phyloP scores from a whole-genome alignment of 495 filamentous ascomycete genomes.

The Aspergillus kassunensis region DNA sequence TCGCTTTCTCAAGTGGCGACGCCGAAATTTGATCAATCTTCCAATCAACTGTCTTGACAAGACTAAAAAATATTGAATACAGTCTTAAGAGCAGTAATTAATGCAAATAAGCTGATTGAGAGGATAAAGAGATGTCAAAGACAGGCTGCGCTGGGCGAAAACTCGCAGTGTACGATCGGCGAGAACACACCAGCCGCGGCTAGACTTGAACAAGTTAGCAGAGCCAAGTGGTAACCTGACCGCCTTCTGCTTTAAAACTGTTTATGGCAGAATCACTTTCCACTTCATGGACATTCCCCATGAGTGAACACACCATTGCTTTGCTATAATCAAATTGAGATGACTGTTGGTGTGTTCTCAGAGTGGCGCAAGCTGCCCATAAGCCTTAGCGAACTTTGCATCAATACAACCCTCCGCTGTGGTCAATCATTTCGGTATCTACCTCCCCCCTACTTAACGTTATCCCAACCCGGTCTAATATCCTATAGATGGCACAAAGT shows the following conservation, averaged over 20 bases:
- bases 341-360: slow-evolving; percentile 35
- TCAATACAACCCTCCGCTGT: slow-evolving; percentile 86
- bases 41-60: background rate
- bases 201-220: slow-evolving; percentile 17
- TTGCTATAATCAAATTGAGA: slow-evolving; percentile 10
- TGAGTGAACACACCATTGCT: background rate
- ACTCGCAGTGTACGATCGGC: slow-evolving; percentile 24
- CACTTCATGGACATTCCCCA: background rate
- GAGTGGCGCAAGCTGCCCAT: slow-evolving; percentile 83
- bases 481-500: slow-evolving; percentile 68
- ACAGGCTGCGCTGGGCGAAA: slow-evolving; percentile 21
- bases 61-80: too few species aligned
- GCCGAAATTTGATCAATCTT: background rate
- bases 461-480: background rate
- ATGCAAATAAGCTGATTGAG: background rate
- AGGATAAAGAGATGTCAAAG: slow-evolving; percentile 2
- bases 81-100: background rate
- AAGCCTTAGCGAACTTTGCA: slow-evolving; percentile 75
- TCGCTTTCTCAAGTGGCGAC: background rate
- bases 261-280: slow-evolving; percentile 23
- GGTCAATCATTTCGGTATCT: slow-evolving; percentile 79
- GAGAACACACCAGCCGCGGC: slow-evolving; percentile 9
- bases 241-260: slow-evolving; percentile 20
- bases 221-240: slow-evolving; percentile 14
- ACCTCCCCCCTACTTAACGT: background rate